phyloP scores from a whole-genome alignment of 805 yeast genomes.

The Saccharomycopsis schoenii region DNA sequence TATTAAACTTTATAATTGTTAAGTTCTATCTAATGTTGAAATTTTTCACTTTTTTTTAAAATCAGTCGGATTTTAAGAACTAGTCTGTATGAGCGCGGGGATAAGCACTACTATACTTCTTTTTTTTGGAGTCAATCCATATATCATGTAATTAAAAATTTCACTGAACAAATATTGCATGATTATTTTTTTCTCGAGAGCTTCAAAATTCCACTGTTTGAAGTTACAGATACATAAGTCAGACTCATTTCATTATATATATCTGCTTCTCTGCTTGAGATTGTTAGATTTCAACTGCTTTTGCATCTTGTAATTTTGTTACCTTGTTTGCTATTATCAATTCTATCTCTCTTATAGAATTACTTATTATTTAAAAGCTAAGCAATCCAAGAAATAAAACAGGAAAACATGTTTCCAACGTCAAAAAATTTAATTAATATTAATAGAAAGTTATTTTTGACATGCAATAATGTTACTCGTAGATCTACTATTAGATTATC shows the following conservation, averaged over 20 bases:
- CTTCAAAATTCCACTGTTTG: too few species aligned
- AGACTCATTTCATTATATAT: too few species aligned
- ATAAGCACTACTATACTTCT: not conserved
- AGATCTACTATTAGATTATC: not conserved
- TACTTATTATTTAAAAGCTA: too few species aligned
- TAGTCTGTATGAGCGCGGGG: not conserved
- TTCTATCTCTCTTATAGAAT: not conserved
- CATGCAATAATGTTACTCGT: not conserved
- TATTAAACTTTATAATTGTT: not conserved
- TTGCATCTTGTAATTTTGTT: too few species aligned
- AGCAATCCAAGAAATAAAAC: not conserved
- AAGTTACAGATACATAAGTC: too few species aligned
- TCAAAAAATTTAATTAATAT: not conserved
- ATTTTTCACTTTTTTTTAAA: not conserved
- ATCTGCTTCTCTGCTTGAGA: not conserved
- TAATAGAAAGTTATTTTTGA: not conserved
- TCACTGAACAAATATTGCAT: not conserved
- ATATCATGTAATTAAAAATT: not conserved
- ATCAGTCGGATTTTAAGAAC: not conserved
- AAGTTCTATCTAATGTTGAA: not conserved
- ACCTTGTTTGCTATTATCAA: not conserved
- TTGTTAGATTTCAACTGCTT: not conserved
- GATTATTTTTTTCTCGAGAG: not conserved
- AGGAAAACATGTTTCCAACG: not conserved
- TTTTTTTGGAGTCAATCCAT: not conserved